Percentiles rank a stretch among this genome's conserved stretches.
phyloP scores from a whole-genome alignment of 2,329 filamentous ascomycete species.

The Teratosphaeria destructans region DNA sequence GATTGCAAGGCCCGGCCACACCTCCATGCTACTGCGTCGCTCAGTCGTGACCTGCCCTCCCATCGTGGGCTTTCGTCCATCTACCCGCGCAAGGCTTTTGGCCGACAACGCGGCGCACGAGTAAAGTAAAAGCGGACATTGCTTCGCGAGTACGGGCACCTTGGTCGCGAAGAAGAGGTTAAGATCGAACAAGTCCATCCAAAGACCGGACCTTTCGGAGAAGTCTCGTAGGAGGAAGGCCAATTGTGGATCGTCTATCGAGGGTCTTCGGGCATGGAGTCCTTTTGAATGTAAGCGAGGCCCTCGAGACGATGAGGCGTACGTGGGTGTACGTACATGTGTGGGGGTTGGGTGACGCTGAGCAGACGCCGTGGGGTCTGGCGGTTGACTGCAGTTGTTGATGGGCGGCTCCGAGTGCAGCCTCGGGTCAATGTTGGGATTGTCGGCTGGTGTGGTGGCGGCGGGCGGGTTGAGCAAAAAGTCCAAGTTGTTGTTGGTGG shows the following conservation, averaged over 20 bases:
- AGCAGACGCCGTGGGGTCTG: background rate
- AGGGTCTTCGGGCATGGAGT: slow-evolving; percentile 9
- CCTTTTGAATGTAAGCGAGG: slow-evolving; percentile 23
- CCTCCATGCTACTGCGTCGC: slow-evolving; percentile 38
- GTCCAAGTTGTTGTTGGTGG: slow-evolving; percentile 38
- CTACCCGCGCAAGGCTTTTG: slow-evolving; percentile 48
- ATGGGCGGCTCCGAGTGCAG: slow-evolving; percentile 16
- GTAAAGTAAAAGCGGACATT: slow-evolving; percentile 40
- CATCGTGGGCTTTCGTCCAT: slow-evolving; percentile 40
- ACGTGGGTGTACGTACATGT: slow-evolving; percentile 23
- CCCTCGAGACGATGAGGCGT: slow-evolving; percentile 13
- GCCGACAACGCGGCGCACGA: slow-evolving; percentile 52
- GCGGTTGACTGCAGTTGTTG: slow-evolving; percentile 1
- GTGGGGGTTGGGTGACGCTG: slow-evolving; percentile 4
- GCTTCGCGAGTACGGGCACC: slow-evolving; percentile 46
- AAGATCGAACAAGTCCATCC: slow-evolving; percentile 49
- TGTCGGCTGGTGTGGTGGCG: slow-evolving; percentile 20
- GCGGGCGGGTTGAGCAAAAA: slow-evolving; percentile 44
- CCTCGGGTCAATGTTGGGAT: slow-evolving; percentile 20
- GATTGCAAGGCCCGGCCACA: slow-evolving; percentile 30
- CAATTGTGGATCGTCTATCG: slow-evolving; percentile 26
- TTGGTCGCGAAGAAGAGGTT: slow-evolving; percentile 50
- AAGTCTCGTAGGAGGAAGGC: slow-evolving; percentile 50
- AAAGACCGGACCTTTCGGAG: slow-evolving; percentile 48
- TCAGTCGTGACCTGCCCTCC: slow-evolving; percentile 31